Conservation (phyloP, 2,329 filamentous ascomycete species). For the Apiospora hydei region DNA sequence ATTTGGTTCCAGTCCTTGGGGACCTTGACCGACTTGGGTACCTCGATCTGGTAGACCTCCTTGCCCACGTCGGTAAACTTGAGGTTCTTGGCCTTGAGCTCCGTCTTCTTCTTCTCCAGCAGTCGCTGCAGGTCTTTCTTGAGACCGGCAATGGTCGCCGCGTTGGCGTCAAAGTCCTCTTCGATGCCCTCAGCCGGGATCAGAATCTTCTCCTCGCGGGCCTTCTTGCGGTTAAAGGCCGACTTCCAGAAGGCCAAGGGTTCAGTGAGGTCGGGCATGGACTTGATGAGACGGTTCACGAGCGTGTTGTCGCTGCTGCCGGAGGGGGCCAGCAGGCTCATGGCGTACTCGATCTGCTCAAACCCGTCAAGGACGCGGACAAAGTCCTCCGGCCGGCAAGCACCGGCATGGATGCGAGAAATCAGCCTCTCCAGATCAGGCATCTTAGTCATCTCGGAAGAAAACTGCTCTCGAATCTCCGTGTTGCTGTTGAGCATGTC, state of each 20-base stretch:
- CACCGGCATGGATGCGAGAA: slow-evolving; percentile 90
- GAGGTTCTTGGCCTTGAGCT: slow-evolving; percentile 76
- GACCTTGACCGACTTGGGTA: slow-evolving; percentile 84
- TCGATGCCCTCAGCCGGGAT: slow-evolving; percentile 89
- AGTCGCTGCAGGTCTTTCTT: slow-evolving; percentile 75
- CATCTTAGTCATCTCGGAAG: slow-evolving; percentile 86
- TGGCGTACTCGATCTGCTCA: slow-evolving; percentile 96
- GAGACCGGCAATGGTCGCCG: slow-evolving; percentile 77
- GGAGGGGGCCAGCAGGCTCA: slow-evolving; percentile 77
- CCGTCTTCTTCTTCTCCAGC: slow-evolving; percentile 73
- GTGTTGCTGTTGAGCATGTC: slow-evolving; percentile 89
- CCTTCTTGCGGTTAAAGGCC: slow-evolving; percentile 85
- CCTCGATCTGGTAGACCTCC: slow-evolving; percentile 95
- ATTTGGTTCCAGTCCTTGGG: slow-evolving; percentile 93
- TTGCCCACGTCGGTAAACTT: slow-evolving; percentile 89
- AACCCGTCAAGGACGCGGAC: slow-evolving; percentile 93
- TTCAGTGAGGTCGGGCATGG: slow-evolving; percentile 84
- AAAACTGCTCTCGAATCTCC: slow-evolving; percentile 84
- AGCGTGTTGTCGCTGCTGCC: slow-evolving; percentile 77
- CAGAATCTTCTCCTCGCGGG: slow-evolving; percentile 79
- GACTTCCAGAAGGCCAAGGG: slow-evolving; percentile 86
- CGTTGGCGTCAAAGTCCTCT: slow-evolving; percentile 87
- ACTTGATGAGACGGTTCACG: slow-evolving; percentile 80
- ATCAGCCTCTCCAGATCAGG: slow-evolving; percentile 94
- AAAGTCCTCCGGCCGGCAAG: slow-evolving; percentile 92